Evolutionary conservation across 176 grass and related monocot species (phyloP).

Genomic region (Rhynchospora breviuscula): DNA sequence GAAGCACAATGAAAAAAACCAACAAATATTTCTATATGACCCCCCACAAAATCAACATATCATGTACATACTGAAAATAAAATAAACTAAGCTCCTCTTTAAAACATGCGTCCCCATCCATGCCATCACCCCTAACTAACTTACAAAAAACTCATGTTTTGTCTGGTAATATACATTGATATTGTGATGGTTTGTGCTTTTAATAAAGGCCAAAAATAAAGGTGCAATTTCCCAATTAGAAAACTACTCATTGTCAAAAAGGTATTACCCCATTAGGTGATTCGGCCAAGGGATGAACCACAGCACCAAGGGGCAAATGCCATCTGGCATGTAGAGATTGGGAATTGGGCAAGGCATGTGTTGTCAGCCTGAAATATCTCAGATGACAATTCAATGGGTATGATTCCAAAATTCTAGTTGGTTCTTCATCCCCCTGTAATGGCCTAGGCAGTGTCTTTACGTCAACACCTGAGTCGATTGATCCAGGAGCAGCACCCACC

Average conservation of each 20-base stretch:
- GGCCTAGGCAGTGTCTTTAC: constrained; percentile 71
- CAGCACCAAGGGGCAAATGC: constrained; percentile 66
- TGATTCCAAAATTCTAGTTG: constrained; percentile 46
- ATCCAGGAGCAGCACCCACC: constrained; percentile 61
- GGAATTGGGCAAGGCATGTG: constrained; percentile 70
- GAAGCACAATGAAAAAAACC: constrained; percentile 25
- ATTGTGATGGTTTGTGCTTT: not conserved
- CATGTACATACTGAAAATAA: not conserved
- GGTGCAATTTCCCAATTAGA: not conserved
- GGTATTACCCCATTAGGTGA: constrained; percentile 88
- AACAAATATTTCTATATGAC: not conserved
- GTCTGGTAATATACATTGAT: not conserved
- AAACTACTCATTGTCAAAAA: not conserved
- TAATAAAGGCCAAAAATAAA: not conserved
- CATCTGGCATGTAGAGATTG: constrained; percentile 84
- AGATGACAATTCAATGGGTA: constrained; percentile 84
- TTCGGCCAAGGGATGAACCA: constrained; percentile 27
- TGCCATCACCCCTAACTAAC: not conserved
- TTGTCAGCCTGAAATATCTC: constrained; percentile 84
- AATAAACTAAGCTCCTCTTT: not conserved
- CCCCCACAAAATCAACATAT: not conserved
- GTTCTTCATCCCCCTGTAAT: constrained; percentile 64
- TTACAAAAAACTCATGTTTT: not conserved
- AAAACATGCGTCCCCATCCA: not conserved
- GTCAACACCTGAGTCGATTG: constrained; percentile 66